These are phyloP conservation scores for Hapsidospora chrysogenum DNA, from an alignment of 495 filamentous ascomycete species.

Conservation along the genomic window DNA sequence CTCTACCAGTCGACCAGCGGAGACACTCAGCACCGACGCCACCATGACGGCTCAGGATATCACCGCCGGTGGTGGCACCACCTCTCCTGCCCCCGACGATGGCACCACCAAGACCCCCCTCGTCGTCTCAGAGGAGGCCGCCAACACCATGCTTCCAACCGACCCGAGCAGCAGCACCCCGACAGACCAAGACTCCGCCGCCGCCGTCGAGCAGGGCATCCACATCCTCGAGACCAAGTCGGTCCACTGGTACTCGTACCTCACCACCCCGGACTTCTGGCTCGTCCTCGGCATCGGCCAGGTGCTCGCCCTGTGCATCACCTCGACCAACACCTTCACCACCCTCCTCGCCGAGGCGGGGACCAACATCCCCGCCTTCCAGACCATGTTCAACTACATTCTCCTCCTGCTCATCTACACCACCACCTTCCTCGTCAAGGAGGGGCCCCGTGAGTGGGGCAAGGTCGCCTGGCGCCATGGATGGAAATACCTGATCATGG, in stretches of 20 bases:
- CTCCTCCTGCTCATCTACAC: conserved; percentile 74
- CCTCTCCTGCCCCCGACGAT: too few relatives aligned
- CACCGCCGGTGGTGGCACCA: too few relatives aligned
- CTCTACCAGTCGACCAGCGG: too few relatives aligned
- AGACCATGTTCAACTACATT: conserved; percentile 87
- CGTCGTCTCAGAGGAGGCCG: too few relatives aligned
- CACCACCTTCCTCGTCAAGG: conserved; percentile 62
- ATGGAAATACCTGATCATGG: conserved; percentile 89
- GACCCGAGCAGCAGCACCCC: neutral
- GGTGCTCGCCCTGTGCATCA: conserved; percentile 74
- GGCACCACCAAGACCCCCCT: too few relatives aligned
- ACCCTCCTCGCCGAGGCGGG: conserved; percentile 47
- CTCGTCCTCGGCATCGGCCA: conserved; percentile 70
- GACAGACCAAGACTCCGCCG: neutral
- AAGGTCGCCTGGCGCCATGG: conserved; percentile 48
- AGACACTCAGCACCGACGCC: too few relatives aligned
- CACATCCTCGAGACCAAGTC: conserved; percentile 29
- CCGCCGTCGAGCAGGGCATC: conserved; percentile 16
- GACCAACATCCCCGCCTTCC: conserved; percentile 89
- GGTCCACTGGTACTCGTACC: conserved; percentile 58
- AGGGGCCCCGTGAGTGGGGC: conserved; percentile 57
- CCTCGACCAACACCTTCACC: conserved; percentile 75
- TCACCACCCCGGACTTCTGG: conserved; percentile 78
- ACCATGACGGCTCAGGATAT: too few relatives aligned
- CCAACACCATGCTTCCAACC: too few relatives aligned